phyloP scores from a whole-genome alignment of 495 filamentous ascomycete species.

The Trichodelitschia bisporula region DNA sequence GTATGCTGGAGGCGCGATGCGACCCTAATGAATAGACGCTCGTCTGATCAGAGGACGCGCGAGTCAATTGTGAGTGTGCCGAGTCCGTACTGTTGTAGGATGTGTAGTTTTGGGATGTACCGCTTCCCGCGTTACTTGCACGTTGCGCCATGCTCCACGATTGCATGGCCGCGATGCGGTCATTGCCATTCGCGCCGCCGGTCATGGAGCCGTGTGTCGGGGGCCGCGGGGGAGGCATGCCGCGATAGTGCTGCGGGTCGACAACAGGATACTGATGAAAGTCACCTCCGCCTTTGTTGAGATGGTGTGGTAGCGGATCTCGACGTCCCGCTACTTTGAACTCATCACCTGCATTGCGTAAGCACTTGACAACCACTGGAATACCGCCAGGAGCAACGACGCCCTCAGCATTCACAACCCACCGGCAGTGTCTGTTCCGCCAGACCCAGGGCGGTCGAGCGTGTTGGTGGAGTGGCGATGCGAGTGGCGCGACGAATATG shows the following conservation, averaged over 20 bases:
- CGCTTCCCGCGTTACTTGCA: too few relatives aligned
- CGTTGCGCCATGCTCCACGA: too few relatives aligned
- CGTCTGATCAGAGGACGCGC: slow-evolving; percentile 43
- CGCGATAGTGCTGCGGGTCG: slow-evolving; percentile 20
- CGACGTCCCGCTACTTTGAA: too few relatives aligned
- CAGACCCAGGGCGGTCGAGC: slow-evolving; percentile 33
- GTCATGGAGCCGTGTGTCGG: slow-evolving; percentile 28
- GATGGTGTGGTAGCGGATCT: slow-evolving; percentile 47
- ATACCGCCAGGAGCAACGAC: too few relatives aligned
- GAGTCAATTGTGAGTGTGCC: too few relatives aligned
- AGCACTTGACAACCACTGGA: slow-evolving; percentile 52
- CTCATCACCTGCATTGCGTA: slow-evolving; percentile 48
- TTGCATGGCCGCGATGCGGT: slow-evolving; percentile 40
- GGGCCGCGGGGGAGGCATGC: slow-evolving; percentile 39
- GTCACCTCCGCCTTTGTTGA: slow-evolving; percentile 53
- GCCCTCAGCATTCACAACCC: too few relatives aligned
- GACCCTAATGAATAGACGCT: slow-evolving; percentile 26
- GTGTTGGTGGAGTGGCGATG: slow-evolving; percentile 35
- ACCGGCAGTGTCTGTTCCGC: too few relatives aligned
- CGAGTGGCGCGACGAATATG: slow-evolving; percentile 56
- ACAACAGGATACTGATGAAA: slow-evolving; percentile 78
- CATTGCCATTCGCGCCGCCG: slow-evolving; percentile 36
- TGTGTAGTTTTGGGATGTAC: too few relatives aligned
- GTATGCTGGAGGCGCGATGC: too few relatives aligned
- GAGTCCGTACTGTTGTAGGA: too few relatives aligned